A percentile compares a stretch with the other conserved stretches of the same genome.
Conservation (phyloP, 257 asterid genomes). For the Plantago major region DNA sequence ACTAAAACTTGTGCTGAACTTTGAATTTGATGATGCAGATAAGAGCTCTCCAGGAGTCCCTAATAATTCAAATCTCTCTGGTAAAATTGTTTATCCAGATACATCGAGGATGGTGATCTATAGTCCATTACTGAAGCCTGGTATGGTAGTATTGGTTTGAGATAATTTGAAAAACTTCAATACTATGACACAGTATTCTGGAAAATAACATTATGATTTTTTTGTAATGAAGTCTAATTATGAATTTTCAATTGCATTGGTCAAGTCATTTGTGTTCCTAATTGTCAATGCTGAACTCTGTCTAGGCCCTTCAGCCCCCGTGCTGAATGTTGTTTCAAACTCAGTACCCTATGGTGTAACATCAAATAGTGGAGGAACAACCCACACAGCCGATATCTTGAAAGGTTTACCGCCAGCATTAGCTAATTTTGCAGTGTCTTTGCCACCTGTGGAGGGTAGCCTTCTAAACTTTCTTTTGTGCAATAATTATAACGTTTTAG, state of each 20-base stretch:
- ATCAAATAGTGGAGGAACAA: conserved; percentile 42
- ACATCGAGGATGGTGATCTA: conserved; percentile 67
- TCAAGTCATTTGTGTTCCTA: neutral
- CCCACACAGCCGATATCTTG: conserved; percentile 38
- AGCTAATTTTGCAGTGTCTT: conserved; percentile 52
- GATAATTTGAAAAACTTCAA: neutral
- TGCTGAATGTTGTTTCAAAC: conserved; percentile 38
- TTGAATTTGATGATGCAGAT: conserved; percentile 39
- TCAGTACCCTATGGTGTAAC: conserved; percentile 36
- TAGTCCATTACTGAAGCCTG: conserved; percentile 62
- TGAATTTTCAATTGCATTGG: neutral
- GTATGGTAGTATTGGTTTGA: conserved; percentile 35
- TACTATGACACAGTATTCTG: neutral
- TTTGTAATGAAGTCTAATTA: neutral
- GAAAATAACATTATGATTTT: neutral
- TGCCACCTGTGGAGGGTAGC: conserved; percentile 84
- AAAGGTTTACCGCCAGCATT: conserved; percentile 70
- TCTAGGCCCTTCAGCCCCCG: conserved; percentile 41
- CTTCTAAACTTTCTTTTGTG: too few species aligned
- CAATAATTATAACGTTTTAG: too few species aligned
- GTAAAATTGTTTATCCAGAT: conserved; percentile 76
- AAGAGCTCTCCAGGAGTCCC: conserved; percentile 41
- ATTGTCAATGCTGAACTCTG: conserved; percentile 14
- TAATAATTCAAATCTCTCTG: conserved; percentile 37
- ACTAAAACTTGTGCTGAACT: conserved; percentile 1